Base-by-base conservation (phyloP, 2,329 filamentous ascomycete genomes). In the Pseudogymnoascus sp. region DNA sequence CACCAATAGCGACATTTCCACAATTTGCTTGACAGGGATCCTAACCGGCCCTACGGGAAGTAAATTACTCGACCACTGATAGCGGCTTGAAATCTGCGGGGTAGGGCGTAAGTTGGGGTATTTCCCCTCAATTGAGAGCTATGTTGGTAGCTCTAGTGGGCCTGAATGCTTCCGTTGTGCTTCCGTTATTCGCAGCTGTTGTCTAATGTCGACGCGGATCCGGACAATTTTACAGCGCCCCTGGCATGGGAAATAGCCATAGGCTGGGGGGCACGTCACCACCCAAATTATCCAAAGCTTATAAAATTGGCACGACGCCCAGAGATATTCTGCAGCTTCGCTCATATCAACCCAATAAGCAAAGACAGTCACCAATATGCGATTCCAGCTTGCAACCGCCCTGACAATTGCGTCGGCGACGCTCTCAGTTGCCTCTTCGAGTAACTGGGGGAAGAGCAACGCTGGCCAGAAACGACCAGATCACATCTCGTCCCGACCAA, bases 401-500 rank as follows among this genome's bases (percentile, higher is more conserved):
- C 64, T 72, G 38, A 62, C 66, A 11, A 16, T 69, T 40, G 65
- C 66, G 10, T 67, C 68, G 25, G 68, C 69, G 31, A 66, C 64
- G 8, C 23, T 67, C 11, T 63, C 68, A 44, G 40, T 68, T 64
- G 69, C 70, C 10, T 65, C 67, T 23, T 16, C 65, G 35, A 50
- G 66, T 53, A 60, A 65, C 25, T 70, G 64, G 65, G 59, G 35
- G 25, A 56, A 65, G 14, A 50, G 63, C n/a, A 40, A 59, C 18
- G 31, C 28, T 21, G 66, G 63, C 14, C 63, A 65, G 56, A 28
- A 42, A 28, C 16, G 56, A 53, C 60, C 67, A 23, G 63, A 68
- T 35, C 68, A 70, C 60, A 63, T 60, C 37, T 71, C 70, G 5
- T 40, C 66, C n/a, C 64, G 70, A 61, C 71, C 67, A 14, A 33